Evolutionary conservation across 352 stramenopile species (phyloP).

Genomic region (Aphanomyces stellatus): DNA sequence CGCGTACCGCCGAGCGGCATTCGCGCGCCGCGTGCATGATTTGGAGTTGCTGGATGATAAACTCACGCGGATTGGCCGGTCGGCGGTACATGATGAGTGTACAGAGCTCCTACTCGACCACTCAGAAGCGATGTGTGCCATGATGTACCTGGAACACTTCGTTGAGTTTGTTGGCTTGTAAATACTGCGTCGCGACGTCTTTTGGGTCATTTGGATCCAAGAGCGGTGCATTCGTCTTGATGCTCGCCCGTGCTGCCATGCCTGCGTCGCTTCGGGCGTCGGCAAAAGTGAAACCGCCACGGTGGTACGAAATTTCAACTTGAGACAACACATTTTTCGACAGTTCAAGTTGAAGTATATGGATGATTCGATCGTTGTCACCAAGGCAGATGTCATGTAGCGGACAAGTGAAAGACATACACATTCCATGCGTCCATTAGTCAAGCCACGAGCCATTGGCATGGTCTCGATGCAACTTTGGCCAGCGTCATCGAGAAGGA

Average conservation of each 20-base stretch:
- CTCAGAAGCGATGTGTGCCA: too few relatives aligned
- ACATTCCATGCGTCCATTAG: too few relatives aligned
- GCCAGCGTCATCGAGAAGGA: background rate
- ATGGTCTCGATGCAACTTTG: background rate
- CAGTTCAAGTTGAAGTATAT: background rate
- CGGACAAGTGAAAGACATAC: background rate
- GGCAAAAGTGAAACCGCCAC: too few relatives aligned
- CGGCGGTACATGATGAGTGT: constrained; percentile 59
- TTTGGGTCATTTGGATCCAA: background rate
- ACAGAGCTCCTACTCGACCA: constrained; percentile 10
- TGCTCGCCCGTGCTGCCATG: background rate
- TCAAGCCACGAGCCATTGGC: too few relatives aligned
- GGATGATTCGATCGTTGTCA: background rate
- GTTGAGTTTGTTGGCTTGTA: constrained; percentile 15
- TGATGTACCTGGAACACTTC: constrained; percentile 13
- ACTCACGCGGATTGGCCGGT: constrained; percentile 46
- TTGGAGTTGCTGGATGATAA: constrained; percentile 45
- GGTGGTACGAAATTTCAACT: too few relatives aligned
- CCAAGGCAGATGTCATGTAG: background rate
- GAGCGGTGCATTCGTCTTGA: background rate
- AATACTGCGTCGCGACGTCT: background rate
- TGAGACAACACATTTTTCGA: too few relatives aligned
- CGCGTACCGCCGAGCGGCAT: constrained; percentile 36
- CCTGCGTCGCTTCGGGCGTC: background rate
- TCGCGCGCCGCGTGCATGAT: constrained; percentile 52